phyloP scores from a whole-genome alignment of 345 rosid genomes.

The Linum lewisii region DNA sequence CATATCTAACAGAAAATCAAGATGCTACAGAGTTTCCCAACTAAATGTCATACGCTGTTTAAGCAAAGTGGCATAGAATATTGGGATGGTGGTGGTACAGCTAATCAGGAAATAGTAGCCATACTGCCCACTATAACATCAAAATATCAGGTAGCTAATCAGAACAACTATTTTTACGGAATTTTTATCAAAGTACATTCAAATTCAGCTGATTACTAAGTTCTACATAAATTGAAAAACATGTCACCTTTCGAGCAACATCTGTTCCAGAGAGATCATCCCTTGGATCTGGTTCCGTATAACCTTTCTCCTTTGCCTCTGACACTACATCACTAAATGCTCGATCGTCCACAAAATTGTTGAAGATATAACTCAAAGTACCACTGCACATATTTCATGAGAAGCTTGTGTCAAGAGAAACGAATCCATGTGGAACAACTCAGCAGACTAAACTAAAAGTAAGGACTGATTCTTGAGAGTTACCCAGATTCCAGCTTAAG shows the following conservation, averaged over 20 bases:
- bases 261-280: constrained; percentile 98
- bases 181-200: too few relatives aligned
- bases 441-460: constrained; percentile 3
- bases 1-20: too few relatives aligned
- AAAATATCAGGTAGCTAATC: too few relatives aligned
- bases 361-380: constrained; percentile 90
- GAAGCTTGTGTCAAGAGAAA: constrained; percentile 12
- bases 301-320: constrained; percentile 84
- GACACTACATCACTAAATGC: constrained; percentile 74
- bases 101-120: too few relatives aligned
- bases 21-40: too few relatives aligned
- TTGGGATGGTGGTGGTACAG: too few relatives aligned
- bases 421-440: not conserved
- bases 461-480: not conserved
- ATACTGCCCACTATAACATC: too few relatives aligned
- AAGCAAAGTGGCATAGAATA: too few relatives aligned
- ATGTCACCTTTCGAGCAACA: constrained; percentile 86
- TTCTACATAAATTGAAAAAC: not conserved
- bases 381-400: constrained; percentile 46
- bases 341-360: constrained; percentile 52
- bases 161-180: too few relatives aligned
- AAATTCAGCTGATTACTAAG: not conserved
- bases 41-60: too few relatives aligned
- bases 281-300: constrained; percentile 98
- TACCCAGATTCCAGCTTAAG: not conserved